phyloP scores from a whole-genome alignment of 2,329 filamentous ascomycete species.

The Aspergillus sclerotialis region DNA sequence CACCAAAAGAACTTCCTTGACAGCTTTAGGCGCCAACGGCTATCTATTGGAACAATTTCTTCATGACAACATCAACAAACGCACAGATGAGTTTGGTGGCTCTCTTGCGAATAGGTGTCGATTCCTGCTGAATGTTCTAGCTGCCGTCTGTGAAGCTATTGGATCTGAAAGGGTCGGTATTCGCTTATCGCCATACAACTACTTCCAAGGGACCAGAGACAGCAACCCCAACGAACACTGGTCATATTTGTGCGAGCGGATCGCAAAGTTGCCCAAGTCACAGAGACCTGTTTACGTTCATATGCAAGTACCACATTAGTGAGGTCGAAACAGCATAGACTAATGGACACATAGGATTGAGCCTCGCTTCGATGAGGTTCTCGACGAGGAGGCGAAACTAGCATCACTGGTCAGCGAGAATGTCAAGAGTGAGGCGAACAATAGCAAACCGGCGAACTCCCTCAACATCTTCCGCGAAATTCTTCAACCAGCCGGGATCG shows the following conservation, averaged over 20 bases:
- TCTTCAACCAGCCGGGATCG: slow-evolving; percentile 33
- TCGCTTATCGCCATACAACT: slow-evolving; percentile 54
- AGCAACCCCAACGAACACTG: slow-evolving; percentile 41
- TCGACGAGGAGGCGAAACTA: slow-evolving; percentile 40
- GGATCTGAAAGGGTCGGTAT: slow-evolving; percentile 47
- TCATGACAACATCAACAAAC: slow-evolving; percentile 49
- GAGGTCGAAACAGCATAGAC: too few species aligned
- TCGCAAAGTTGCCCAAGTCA: slow-evolving; percentile 26
- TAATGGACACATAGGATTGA: too few species aligned
- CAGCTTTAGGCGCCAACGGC: slow-evolving; percentile 57
- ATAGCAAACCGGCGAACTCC: too few species aligned
- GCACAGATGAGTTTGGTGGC: slow-evolving; percentile 45
- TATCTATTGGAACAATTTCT: slow-evolving; percentile 63
- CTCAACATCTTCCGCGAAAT: slow-evolving; percentile 37
- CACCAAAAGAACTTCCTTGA: background rate
- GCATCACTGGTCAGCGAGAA: slow-evolving; percentile 22
- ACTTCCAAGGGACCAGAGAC: slow-evolving; percentile 50
- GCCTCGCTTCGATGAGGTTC: slow-evolving; percentile 42
- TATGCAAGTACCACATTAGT: too few species aligned
- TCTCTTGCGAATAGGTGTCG: slow-evolving; percentile 44
- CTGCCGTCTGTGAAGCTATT: slow-evolving; percentile 42
- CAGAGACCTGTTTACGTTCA: slow-evolving; percentile 40
- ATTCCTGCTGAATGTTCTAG: slow-evolving; percentile 48
- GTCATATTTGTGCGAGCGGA: slow-evolving; percentile 38
- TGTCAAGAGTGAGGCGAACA: too few species aligned